These are phyloP conservation scores for Cystoisospora suis DNA, from an alignment of 169 alveolate species.

Conservation along the genomic window DNA sequence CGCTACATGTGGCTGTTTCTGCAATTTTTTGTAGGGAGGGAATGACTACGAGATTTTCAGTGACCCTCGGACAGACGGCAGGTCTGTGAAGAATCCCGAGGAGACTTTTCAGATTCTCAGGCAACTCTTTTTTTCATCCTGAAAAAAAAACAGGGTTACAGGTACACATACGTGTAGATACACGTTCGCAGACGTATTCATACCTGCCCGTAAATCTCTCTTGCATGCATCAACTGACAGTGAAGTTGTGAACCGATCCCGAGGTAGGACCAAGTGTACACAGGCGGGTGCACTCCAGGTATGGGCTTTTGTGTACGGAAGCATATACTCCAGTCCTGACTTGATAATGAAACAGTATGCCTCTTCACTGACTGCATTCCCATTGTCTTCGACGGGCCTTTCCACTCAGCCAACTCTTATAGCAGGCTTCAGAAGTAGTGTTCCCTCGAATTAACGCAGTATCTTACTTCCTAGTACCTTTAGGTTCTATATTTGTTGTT, in stretches of 20 bases:
- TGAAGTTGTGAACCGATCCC: background rate
- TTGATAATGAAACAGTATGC: no score
- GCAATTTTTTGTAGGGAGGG: conserved; percentile 87
- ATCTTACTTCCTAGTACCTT: no score
- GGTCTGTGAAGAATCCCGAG: background rate
- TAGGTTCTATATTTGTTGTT: no score
- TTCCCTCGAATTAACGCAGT: no score
- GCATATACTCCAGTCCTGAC: no score
- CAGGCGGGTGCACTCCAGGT: no score
- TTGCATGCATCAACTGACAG: background rate
- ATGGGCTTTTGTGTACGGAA: no score
- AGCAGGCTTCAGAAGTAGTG: no score
- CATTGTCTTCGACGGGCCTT: no score
- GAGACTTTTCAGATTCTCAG: conserved; percentile 14
- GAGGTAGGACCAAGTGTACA: background rate
- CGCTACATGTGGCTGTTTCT: background rate
- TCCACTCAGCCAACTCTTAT: no score
- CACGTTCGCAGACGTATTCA: background rate
- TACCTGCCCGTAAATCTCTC: background rate
- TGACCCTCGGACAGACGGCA: conserved; percentile 87
- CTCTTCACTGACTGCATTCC: no score
- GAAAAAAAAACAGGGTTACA: background rate
- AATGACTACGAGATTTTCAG: conserved; percentile 93
- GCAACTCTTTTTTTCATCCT: background rate
- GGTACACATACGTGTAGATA: background rate